Percentiles rank a stretch among this genome's conserved stretches.
These are phyloP conservation scores for Colletotrichum horii DNA, from an alignment of 2,329 filamentous ascomycete species.

Conservation along the genomic window DNA sequence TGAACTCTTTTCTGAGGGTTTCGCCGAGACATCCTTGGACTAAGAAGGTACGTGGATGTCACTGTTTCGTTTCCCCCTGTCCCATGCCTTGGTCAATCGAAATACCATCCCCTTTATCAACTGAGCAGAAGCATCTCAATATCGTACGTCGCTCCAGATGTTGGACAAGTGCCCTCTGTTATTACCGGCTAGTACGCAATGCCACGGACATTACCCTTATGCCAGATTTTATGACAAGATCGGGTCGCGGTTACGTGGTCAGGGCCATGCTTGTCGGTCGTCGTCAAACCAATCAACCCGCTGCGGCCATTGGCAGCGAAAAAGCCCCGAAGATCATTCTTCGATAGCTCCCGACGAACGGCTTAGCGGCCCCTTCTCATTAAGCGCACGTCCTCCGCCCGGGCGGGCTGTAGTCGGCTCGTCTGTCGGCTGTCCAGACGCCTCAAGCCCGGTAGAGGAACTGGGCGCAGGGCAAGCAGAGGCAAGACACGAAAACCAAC, in stretches of 20 bases:
- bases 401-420: conserved; percentile 9
- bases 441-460: not conserved
- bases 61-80: not conserved
- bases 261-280: conserved; percentile 19
- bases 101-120: not conserved
- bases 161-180: not conserved
- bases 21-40: not conserved
- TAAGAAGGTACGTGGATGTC: not conserved
- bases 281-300: not conserved
- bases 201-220: conserved; percentile 13
- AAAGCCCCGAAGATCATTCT: conserved; percentile 18
- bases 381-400: conserved; percentile 9
- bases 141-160: not conserved
- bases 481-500: not conserved
- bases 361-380: conserved; percentile 8
- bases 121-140: not conserved
- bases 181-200: not conserved
- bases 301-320: conserved; percentile 14
- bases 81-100: not conserved
- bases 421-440: conserved; percentile 5
- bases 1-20: not conserved
- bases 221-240: conserved; percentile 19
- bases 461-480: not conserved
- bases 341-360: conserved; percentile 17
- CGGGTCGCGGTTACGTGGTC: conserved; percentile 16